Evolutionary conservation across 352 stramenopile species (phyloP).

Genomic region (Phytophthora agathidicida): DNA sequence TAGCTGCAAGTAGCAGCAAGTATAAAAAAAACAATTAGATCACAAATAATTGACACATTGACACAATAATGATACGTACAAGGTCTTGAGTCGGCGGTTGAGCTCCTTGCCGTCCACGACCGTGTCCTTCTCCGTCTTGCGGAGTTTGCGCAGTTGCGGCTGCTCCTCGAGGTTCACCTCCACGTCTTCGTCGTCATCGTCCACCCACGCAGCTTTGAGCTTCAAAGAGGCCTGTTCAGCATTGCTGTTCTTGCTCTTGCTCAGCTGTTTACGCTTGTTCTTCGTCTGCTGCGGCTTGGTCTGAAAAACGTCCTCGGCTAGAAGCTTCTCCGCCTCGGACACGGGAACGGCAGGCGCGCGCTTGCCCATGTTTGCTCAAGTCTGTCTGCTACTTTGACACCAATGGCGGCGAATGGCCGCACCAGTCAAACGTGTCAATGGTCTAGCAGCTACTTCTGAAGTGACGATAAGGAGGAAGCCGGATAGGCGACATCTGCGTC

Average conservation of each 20-base stretch:
- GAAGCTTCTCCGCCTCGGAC: conserved; percentile 53
- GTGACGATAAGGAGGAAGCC: neutral
- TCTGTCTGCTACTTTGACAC: no score
- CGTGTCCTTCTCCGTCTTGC: conserved; percentile 75
- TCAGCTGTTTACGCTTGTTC: conserved; percentile 40
- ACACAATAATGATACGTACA: conserved; percentile 42
- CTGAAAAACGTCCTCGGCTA: conserved; percentile 67
- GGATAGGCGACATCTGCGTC: conserved; percentile 12
- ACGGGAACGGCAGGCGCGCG: conserved; percentile 29
- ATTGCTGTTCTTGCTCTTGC: conserved; percentile 27
- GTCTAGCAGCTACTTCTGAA: neutral
- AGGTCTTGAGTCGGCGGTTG: conserved; percentile 82
- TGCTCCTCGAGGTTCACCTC: conserved; percentile 75
- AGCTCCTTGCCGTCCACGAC: conserved; percentile 75
- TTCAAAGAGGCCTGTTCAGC: conserved; percentile 3
- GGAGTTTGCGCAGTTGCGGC: conserved; percentile 81
- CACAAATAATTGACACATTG: neutral
- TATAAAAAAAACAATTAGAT: conserved; percentile 4
- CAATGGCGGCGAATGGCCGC: conserved; percentile 15
- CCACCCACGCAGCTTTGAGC: conserved; percentile 78
- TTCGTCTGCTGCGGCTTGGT: conserved; percentile 19
- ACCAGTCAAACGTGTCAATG: conserved; percentile 31
- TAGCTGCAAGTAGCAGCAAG: conserved; percentile 43
- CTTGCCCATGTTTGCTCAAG: conserved; percentile 52
- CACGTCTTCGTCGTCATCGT: conserved; percentile 86